phyloP scores from a whole-genome alignment of 768 basidiomycete genomes.

The Pholiota conissans region DNA sequence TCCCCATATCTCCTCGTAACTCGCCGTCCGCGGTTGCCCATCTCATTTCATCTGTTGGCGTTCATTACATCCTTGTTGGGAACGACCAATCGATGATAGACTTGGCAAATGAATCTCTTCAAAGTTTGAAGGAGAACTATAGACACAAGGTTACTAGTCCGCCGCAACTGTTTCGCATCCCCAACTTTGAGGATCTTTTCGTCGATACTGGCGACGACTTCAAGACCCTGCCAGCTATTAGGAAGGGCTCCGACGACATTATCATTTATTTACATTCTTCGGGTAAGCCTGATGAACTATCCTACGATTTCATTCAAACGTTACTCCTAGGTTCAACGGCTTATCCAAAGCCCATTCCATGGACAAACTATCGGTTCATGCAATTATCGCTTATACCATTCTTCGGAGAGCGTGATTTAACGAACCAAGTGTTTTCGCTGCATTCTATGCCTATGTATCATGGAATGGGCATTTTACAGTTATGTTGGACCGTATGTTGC shows the following conservation, averaged over 20 bases:
- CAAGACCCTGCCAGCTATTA: neutral
- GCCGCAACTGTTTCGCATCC: neutral
- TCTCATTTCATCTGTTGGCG: neutral
- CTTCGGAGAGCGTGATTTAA: slow-evolving; percentile 11
- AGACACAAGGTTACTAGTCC: neutral
- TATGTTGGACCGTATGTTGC: neutral
- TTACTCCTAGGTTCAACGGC: neutral
- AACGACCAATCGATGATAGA: slow-evolving; percentile 2
- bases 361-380: neutral
- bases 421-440: slow-evolving; percentile 6
- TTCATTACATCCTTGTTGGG: slow-evolving; percentile 3
- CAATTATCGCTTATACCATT: neutral
- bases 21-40: slow-evolving; percentile 2
- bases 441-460: slow-evolving; percentile 11
- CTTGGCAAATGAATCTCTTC: neutral
- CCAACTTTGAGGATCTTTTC: slow-evolving; percentile 7
- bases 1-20: slow-evolving; percentile 1
- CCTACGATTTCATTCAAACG: neutral
- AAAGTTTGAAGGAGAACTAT: neutral
- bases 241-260: neutral
- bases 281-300: slow-evolving; percentile 5
- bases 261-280: slow-evolving; percentile 10
- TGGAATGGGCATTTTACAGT: slow-evolving; percentile 5
- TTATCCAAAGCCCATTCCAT: slow-evolving; percentile 8
- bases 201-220: neutral